These are phyloP conservation scores for Talaromyces albobiverticillius DNA, from an alignment of 2,329 filamentous ascomycete genomes.

Conservation along the genomic window DNA sequence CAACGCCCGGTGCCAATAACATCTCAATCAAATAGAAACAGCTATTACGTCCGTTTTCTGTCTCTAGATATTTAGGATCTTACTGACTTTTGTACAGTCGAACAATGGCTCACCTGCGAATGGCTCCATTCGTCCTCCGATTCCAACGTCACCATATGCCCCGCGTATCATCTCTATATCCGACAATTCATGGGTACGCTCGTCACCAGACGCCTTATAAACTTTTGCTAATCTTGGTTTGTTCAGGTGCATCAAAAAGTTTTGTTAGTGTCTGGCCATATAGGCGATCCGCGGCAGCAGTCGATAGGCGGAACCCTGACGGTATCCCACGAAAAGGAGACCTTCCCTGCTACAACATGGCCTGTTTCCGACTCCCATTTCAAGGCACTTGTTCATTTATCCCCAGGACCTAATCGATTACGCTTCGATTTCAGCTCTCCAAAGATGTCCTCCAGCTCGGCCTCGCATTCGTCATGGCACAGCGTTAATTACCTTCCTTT, in stretches of 20 bases:
- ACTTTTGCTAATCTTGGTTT: not conserved
- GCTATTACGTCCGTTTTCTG: constrained; percentile 35
- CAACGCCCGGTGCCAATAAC: constrained; percentile 46
- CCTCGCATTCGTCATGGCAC: constrained; percentile 74
- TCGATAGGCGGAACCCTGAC: constrained; percentile 75
- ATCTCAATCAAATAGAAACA: constrained; percentile 40
- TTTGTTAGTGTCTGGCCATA: constrained; percentile 74
- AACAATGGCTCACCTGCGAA: constrained; percentile 32
- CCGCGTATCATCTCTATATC: constrained; percentile 75
- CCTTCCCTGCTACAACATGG: constrained; percentile 79
- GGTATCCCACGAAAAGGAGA: constrained; percentile 78
- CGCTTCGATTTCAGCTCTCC: constrained; percentile 85
- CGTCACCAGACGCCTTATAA: not conserved
- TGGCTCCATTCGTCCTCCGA: constrained; percentile 46
- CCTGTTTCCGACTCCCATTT: constrained; percentile 87
- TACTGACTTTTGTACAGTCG: constrained; percentile 26
- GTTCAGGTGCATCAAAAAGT: constrained; percentile 85
- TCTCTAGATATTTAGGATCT: not conserved
- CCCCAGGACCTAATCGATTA: constrained; percentile 83
- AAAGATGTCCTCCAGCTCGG: constrained; percentile 64
- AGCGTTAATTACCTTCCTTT: constrained; percentile 84
- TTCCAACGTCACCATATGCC: constrained; percentile 73
- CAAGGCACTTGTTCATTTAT: constrained; percentile 86
- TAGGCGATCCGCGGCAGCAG: constrained; percentile 68
- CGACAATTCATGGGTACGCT: constrained; percentile 78